Base-by-base conservation (phyloP, 192 early-diverging fungal species). In the Endogone sp. region DNA sequence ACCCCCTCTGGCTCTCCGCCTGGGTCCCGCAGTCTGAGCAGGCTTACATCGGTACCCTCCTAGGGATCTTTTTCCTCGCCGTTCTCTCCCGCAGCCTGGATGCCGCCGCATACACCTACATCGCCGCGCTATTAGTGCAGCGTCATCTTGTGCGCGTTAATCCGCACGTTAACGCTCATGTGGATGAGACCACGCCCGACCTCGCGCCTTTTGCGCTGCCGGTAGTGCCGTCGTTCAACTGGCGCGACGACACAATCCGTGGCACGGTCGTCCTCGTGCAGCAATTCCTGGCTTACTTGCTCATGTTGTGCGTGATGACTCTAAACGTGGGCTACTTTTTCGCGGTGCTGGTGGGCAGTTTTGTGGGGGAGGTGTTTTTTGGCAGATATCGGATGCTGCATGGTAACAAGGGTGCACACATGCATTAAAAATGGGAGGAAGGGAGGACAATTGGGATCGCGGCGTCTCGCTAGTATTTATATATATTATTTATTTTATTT, bases 271-370 rank as follows among this genome's bases (percentile, higher is more conserved):
- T 77, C 2, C 72, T 81, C 2, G 49, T 71, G 2, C 67, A 75
- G 1, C 37, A 77, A 4, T 79, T 74, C 0, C 31, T 82, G 22
- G 78, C 78, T 24, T 82, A 85, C 30, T 64, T 85, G 65, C 75
- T 85, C 49, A 85, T 85, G 83, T 65, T 85, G 54, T 76, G 79
- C 1, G 75, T 85, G 30, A 85, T 85, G 83, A 85, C 81, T 9
- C 77, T 76, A 25, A 85, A 85, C 63, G 79, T 76, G 3, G 83
- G 76, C 26, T 85, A 81, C 60, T 74, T 85, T 58, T 71, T 75
- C 27, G 72, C 72, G 25, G 76, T 85, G 58, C 65, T 85, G 10
- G 63, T 37, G 4, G 83, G 83, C 9, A 67, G 82, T 24, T 85
- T 85, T 75, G 73, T 85, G 0, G 83, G 83, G 22, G 83, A 85